These are phyloP conservation scores for Puccinia coronata DNA, from an alignment of 1,284 basidiomycete genomes.

Conservation along the genomic window DNA sequence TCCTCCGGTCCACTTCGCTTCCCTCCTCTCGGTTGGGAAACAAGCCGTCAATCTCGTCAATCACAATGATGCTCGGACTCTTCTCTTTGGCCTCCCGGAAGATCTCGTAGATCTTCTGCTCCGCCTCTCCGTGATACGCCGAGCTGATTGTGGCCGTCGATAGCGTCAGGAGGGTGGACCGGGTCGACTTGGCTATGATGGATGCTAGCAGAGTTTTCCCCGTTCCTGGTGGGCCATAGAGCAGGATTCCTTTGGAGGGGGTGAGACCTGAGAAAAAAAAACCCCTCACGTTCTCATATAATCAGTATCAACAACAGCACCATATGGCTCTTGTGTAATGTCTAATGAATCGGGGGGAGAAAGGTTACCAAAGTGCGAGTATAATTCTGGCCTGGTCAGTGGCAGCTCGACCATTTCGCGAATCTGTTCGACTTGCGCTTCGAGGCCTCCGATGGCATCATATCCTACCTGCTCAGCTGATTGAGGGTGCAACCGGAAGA, in stretches of 20 bases:
- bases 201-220: constrained; percentile 58
- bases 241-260: constrained; percentile 57
- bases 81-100: constrained; percentile 79
- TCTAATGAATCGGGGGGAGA: background rate
- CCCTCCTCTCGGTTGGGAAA: constrained; percentile 86
- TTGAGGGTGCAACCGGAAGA: too few species aligned
- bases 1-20: constrained; percentile 79
- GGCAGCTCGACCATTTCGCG: constrained; percentile 94
- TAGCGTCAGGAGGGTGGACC: constrained; percentile 56
- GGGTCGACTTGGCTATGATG: constrained; percentile 55
- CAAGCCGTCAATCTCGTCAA: constrained; percentile 95
- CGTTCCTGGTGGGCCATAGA: constrained; percentile 59
- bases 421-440: constrained; percentile 83
- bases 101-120: constrained; percentile 73
- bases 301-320: too few species aligned
- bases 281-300: too few species aligned
- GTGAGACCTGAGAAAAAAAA: constrained; percentile 53
- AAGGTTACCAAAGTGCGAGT: constrained; percentile 74
- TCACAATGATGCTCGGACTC: constrained; percentile 79
- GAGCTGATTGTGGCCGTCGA: constrained; percentile 56
- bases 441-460: constrained; percentile 80
- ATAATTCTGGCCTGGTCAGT: constrained; percentile 82
- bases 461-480: constrained; percentile 56
- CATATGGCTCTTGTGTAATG: too few species aligned
- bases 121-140: constrained; percentile 58